Base-by-base conservation (phyloP, 352 stramenopile species). In the Phytophthora sp. region DNA sequence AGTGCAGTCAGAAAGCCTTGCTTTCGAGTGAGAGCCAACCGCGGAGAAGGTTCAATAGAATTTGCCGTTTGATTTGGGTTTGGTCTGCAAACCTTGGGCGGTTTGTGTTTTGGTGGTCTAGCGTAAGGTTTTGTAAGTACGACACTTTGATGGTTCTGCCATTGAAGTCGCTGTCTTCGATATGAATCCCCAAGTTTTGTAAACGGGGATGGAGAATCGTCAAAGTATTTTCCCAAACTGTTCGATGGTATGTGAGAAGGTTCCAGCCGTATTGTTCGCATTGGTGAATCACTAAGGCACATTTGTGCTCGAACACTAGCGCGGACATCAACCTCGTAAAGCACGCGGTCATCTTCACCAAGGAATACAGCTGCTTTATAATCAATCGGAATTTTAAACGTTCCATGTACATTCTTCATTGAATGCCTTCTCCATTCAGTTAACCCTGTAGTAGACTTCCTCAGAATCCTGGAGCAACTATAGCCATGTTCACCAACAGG, bases 261-360 rank as follows among this genome's bases (percentile, higher is more conserved):
- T 20, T 72, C 64, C 9, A 88, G 60, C 7, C 76, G 70, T 23
- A 88, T 82, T 13, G 74, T 64, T 30, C 79, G 67, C 44, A 88
- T 69, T 4, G 78, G 78, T 2, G 76, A 77, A 2, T 35, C 46
- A 6, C 52, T 42, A 12, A 28, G 43, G 6, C 21, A 69, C 67
- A 77, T 72, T 35, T 69, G 48, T 11, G 63, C 57, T 8, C 49
- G 54, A 52, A 71, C 55, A 41, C 55, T 35, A 17, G 55, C 26
- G 20, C 62, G 54, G 10, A 71, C 62, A 31, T 71, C 62, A 32
- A 66, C 31, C 54, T 71, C 54, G 37, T 62, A 71, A 13, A 44
- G 4, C 17, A 28, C 31, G 1, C 23, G 20, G 18, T 45, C 24
- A 12, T 49, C 34, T 41, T 50, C 31, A 15, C 18, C 27, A 8